These are phyloP conservation scores for Bipolaris victoriae DNA, from an alignment of 2,329 filamentous ascomycete species.

Conservation along the genomic window DNA sequence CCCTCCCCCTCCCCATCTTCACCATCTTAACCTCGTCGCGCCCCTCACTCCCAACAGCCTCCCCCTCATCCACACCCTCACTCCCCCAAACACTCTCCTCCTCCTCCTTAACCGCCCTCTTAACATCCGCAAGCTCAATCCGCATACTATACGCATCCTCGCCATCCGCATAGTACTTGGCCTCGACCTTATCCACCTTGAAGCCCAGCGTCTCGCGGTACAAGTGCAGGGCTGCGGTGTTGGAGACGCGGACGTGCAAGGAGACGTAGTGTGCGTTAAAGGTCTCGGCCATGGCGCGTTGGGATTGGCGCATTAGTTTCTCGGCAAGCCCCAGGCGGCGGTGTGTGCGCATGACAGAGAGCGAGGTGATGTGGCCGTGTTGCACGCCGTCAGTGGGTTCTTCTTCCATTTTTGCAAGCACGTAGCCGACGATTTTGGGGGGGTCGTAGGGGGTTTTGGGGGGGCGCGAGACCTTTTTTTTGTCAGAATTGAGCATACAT, in stretches of 20 bases:
- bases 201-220: constrained; percentile 71
- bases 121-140: constrained; percentile 72
- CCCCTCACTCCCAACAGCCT: constrained; percentile 46
- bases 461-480: constrained; percentile 70
- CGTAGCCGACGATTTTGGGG: constrained; percentile 97
- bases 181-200: constrained; percentile 62
- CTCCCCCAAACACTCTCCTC: constrained; percentile 44
- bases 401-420: constrained; percentile 99
- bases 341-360: constrained; percentile 97
- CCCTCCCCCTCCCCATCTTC: constrained; percentile 79
- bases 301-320: constrained; percentile 95
- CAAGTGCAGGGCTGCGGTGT: constrained; percentile 85
- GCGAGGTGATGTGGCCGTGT: constrained; percentile 94
- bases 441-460: constrained; percentile 81
- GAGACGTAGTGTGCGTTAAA: constrained; percentile 92
- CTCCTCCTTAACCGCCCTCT: constrained; percentile 59
- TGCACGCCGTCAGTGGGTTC: constrained; percentile 88
- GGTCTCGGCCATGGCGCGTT: constrained; percentile 95
- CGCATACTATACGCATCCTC: constrained; percentile 96
- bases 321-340: constrained; percentile 89
- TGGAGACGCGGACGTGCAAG: constrained; percentile 93
- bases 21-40: constrained; percentile 62
- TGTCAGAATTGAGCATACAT: background rate
- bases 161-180: constrained; percentile 95
- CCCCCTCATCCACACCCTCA: constrained; percentile 42